Base-by-base conservation (phyloP, 257 asterid genomes). In the Solanum okadae region DNA sequence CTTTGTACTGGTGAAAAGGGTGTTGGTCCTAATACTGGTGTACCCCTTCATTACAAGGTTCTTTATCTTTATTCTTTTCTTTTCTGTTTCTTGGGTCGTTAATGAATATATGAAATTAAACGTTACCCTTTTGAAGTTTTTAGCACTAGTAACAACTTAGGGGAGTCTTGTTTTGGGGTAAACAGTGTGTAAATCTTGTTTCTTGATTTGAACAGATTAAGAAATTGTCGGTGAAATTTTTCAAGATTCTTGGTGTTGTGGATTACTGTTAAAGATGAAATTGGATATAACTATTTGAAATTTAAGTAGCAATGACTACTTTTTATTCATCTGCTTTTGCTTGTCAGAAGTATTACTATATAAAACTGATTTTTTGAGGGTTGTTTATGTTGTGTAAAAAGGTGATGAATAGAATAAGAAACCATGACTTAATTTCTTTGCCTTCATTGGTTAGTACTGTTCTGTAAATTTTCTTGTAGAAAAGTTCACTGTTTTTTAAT, bases 1-100 rank as follows among this genome's bases (percentile, higher is more conserved):
- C 97, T 97, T 44, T 96, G 99, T 83, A 97, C 98, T 35, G 99
- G 99, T 77, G 99, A 97, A 94, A 97, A 96, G 87, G 99, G 99
- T 91, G 91, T 92, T 92, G 99, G 96, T 0, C 96, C 97, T 3
- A 90, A 90, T 88, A 93, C 98, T 78, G 97, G 94, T 5, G 98
- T 93, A 33, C 98, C 98, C 90, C 96, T 97, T 86, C 99, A 97
- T 93, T 96, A 52, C 93, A 97, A 97, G 99, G 99, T 95, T 44
- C 42, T 33, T 31, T 7, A 11, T 78, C 25, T 23, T 56, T 33
- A 2, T 33, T 46, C 10, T 27, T 5, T 49, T 15, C 31, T 27
- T 44, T 27, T 20, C 0, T 46, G 86, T 49, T 81, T 29, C 86
- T 49, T 18, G 40, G 83, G 33, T 79, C 16, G 23, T 22, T 79